phyloP scores from a whole-genome alignment of 2,329 filamentous ascomycete species.

The Colletotrichum musae region DNA sequence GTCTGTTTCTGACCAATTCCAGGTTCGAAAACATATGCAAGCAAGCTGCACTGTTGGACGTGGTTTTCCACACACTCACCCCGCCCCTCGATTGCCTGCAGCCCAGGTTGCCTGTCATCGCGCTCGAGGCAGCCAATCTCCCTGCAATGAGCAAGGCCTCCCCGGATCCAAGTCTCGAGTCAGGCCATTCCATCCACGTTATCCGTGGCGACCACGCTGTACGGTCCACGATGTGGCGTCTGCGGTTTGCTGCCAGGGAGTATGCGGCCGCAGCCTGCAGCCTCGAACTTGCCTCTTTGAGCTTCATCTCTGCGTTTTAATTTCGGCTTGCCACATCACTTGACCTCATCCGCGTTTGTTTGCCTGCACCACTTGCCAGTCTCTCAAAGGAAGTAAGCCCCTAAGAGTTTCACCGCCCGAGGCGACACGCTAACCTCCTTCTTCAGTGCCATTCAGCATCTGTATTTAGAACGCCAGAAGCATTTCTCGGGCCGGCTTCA shows the following conservation, averaged over 20 bases:
- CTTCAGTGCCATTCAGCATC: neutral
- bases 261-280: constrained; percentile 13
- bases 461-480: neutral
- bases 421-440: neutral
- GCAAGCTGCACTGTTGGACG: neutral
- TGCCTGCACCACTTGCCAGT: neutral
- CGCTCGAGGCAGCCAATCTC: neutral
- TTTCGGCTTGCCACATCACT: constrained; percentile 20
- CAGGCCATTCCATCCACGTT: neutral
- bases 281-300: constrained; percentile 1
- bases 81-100: neutral
- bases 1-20: neutral
- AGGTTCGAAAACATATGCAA: neutral
- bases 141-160: neutral
- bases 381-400: neutral
- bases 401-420: neutral
- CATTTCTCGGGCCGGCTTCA: neutral
- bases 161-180: neutral
- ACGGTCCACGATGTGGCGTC: neutral
- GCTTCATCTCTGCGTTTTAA: neutral
- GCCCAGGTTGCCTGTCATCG: neutral
- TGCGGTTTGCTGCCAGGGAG: constrained; percentile 17
- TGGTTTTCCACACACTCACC: neutral
- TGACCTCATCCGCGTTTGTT: neutral
- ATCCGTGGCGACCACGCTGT: too few relatives aligned